Evolutionary conservation across 768 basidiomycete species (phyloP).

Genomic region (Aureoboletus auriporus): DNA sequence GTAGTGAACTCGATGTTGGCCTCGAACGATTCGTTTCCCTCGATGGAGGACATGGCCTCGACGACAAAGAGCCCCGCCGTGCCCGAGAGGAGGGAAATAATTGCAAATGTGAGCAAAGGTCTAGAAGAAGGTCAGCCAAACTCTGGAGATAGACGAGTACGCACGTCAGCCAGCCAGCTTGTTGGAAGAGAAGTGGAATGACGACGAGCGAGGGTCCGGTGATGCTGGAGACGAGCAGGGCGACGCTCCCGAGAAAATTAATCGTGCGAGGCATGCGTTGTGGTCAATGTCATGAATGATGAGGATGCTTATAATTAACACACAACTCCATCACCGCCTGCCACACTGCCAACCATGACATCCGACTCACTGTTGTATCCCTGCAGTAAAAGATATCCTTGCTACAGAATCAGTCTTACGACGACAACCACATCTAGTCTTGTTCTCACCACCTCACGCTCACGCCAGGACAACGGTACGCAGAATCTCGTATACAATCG

Average conservation of each 20-base stretch:
- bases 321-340: too few species aligned
- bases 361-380: too few species aligned
- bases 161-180: slow-evolving; percentile 26
- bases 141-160: neutral
- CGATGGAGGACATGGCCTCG: slow-evolving; percentile 24
- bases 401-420: too few species aligned
- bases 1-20: slow-evolving; percentile 26
- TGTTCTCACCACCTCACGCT: too few species aligned
- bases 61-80: slow-evolving; percentile 17
- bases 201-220: slow-evolving; percentile 22
- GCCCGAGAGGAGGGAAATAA: slow-evolving; percentile 18
- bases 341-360: too few species aligned
- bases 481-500: too few species aligned
- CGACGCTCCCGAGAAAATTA: slow-evolving; percentile 19
- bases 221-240: slow-evolving; percentile 24
- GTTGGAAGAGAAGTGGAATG: slow-evolving; percentile 20
- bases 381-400: too few species aligned
- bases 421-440: too few species aligned
- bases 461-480: too few species aligned
- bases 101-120: slow-evolving; percentile 14
- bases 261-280: slow-evolving; percentile 20
- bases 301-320: too few species aligned
- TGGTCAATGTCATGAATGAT: too few species aligned
- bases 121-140: slow-evolving; percentile 1
- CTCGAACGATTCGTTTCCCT: slow-evolving; percentile 21